A percentile compares a stretch with the other conserved stretches of the same genome.
Evolutionary conservation across 108 stramenopile genomes (phyloP).

Genomic region (Mayamaea pseudoterrestris): DNA sequence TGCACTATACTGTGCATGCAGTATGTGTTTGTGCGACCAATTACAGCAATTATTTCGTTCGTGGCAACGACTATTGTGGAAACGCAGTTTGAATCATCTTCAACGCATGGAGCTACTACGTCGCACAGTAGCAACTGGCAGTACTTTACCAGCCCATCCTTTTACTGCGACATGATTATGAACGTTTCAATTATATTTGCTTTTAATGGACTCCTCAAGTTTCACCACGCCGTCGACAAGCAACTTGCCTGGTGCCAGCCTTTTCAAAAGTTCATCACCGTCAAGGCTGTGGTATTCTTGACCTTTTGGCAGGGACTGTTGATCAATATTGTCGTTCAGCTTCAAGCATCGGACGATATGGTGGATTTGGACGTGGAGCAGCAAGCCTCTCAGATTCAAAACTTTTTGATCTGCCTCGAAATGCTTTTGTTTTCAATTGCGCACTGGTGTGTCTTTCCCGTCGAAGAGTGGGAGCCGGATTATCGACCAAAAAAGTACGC

Average conservation of each 20-base stretch:
- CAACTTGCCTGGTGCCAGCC: slow-evolving; percentile 77
- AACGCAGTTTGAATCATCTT: background rate
- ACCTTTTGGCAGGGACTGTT: slow-evolving; percentile 82
- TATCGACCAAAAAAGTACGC: slow-evolving; percentile 40
- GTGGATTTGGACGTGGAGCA: slow-evolving; percentile 16
- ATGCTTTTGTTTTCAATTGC: slow-evolving; percentile 78
- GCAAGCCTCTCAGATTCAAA: slow-evolving; percentile 45
- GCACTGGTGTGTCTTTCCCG: slow-evolving; percentile 82
- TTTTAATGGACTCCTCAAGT: slow-evolving; percentile 74
- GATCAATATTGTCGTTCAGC: slow-evolving; percentile 32
- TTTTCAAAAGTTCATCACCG: slow-evolving; percentile 79
- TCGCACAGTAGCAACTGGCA: background rate
- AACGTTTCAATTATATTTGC: slow-evolving; percentile 79
- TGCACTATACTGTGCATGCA: slow-evolving; percentile 78
- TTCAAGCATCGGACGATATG: slow-evolving; percentile 9
- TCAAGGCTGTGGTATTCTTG: slow-evolving; percentile 86
- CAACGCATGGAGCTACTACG: background rate
- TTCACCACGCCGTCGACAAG: slow-evolving; percentile 69
- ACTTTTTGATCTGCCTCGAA: slow-evolving; percentile 84
- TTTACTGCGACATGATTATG: slow-evolving; percentile 59
- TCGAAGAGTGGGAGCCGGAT: slow-evolving; percentile 71
- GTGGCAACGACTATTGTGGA: slow-evolving; percentile 2
- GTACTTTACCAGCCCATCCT: slow-evolving; percentile 34
- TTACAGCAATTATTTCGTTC: slow-evolving; percentile 47
- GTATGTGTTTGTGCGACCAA: slow-evolving; percentile 70